Conservation (phyloP, 331 rosid genomes). For the Rosa hybrid region DNA sequence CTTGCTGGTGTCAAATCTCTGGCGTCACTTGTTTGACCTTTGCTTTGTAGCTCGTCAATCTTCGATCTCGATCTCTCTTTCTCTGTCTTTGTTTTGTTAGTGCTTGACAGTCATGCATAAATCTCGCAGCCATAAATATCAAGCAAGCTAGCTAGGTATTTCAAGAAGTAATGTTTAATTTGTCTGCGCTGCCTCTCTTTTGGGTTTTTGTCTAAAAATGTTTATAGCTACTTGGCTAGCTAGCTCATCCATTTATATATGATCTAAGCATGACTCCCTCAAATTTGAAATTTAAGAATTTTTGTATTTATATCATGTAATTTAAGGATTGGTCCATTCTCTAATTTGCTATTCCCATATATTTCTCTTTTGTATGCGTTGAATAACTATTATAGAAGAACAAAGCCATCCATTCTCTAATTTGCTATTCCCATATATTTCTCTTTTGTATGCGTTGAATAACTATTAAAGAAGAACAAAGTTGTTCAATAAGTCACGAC, state of each 20-base stretch:
- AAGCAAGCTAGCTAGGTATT: neutral
- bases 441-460: neutral
- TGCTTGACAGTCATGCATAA: constrained; percentile 31
- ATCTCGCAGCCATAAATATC: constrained; percentile 18
- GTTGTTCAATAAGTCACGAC: neutral
- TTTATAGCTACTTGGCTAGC: neutral
- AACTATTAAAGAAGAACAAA: neutral
- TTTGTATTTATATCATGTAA: too few species aligned
- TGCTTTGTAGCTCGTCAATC: neutral
- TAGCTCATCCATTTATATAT: neutral
- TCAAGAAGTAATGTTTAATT: neutral
- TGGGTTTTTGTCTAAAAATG: neutral
- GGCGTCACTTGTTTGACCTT: constrained; percentile 34
- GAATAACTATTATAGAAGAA: neutral
- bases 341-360: too few species aligned
- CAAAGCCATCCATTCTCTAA: too few species aligned
- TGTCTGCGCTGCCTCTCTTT: neutral
- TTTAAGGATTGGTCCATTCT: too few species aligned
- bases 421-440: too few species aligned
- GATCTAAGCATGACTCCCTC: neutral
- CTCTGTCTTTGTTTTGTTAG: constrained; percentile 1
- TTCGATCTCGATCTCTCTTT: neutral
- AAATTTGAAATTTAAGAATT: neutral
- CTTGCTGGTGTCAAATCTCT: constrained; percentile 31
- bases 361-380: neutral